A percentile compares a stretch with the other conserved stretches of the same genome.
Conservation (phyloP, 352 stramenopile genomes). For the Phytopythium montanum region DNA sequence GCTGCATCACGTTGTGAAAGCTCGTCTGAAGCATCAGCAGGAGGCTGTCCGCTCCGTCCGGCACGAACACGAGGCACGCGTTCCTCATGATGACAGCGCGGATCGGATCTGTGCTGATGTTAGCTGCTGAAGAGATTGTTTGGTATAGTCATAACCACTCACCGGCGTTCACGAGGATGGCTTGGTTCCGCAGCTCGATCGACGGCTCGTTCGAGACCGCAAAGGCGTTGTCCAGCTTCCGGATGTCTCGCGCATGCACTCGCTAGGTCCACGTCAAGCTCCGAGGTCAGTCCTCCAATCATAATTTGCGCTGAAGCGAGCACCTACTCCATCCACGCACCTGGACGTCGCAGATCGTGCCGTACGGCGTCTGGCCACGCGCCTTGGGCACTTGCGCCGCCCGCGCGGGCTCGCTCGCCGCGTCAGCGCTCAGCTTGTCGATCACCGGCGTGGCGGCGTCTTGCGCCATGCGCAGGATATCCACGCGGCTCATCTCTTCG, state of each 20-base stretch:
- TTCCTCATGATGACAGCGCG: slow-evolving; percentile 52
- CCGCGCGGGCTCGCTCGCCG: slow-evolving; percentile 3
- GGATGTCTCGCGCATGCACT: slow-evolving; percentile 61
- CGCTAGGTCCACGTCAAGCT: slow-evolving; percentile 12
- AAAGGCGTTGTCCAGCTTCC: slow-evolving; percentile 67
- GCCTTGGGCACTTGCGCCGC: slow-evolving; percentile 4
- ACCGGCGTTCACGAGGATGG: slow-evolving; percentile 63
- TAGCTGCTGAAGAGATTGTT: not conserved
- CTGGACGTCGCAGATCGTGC: slow-evolving; percentile 26
- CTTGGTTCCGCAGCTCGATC: slow-evolving; percentile 60
- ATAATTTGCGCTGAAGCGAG: not conserved
- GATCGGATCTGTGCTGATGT: slow-evolving; percentile 34
- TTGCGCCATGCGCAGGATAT: slow-evolving; percentile 55
- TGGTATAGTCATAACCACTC: not conserved
- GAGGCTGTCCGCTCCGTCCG: slow-evolving; percentile 32
- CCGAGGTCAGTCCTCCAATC: not conserved
- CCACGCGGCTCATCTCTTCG: slow-evolving; percentile 49
- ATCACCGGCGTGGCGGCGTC: slow-evolving; percentile 36
- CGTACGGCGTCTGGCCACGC: slow-evolving; percentile 18
- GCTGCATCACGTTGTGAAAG: slow-evolving; percentile 41
- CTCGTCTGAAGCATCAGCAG: slow-evolving; percentile 42
- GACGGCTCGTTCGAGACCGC: slow-evolving; percentile 58
- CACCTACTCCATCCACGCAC: not conserved
- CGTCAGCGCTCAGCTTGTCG: not conserved
- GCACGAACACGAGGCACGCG: slow-evolving; percentile 45